A percentile compares a stretch with the other conserved stretches of the same genome.
These are phyloP conservation scores for Colletotrichum higginsianum DNA, from an alignment of 2,329 filamentous ascomycete genomes.

Conservation along the genomic window DNA sequence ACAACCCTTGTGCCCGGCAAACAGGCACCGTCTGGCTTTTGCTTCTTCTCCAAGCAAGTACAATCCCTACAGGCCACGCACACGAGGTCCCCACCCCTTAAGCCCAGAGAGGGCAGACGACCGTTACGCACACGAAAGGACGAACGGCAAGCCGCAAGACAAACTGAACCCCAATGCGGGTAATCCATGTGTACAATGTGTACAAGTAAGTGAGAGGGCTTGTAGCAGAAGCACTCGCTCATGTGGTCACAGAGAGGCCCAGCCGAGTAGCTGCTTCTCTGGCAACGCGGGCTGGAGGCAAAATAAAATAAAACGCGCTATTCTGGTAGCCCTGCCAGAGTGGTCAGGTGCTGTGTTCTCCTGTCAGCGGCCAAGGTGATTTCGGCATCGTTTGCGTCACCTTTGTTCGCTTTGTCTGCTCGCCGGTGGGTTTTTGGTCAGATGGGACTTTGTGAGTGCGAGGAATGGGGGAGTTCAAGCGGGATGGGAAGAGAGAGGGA, in stretches of 20 bases:
- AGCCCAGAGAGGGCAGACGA: conserved; percentile 3
- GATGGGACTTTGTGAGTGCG: background rate
- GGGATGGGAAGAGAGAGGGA: conserved; percentile 15
- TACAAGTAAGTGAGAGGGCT: background rate
- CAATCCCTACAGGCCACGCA: conserved; percentile 39
- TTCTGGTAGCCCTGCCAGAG: conserved; percentile 13
- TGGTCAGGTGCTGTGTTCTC: conserved; percentile 30
- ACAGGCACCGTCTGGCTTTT: conserved; percentile 24
- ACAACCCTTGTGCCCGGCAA: conserved; percentile 27
- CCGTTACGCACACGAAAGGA: conserved; percentile 9
- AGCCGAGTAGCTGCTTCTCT: conserved; percentile 2
- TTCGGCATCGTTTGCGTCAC: conserved; percentile 6
- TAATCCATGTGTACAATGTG: background rate
- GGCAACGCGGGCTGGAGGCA: conserved; percentile 20
- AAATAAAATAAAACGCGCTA: background rate
- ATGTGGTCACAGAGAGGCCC: conserved; percentile 11
- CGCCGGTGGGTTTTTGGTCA: background rate
- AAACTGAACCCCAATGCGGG: background rate
- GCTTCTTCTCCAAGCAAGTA: conserved; percentile 16
- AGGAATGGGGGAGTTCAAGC: background rate
- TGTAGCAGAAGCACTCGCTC: conserved; percentile 23
- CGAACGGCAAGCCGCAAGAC: background rate
- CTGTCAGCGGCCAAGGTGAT: conserved; percentile 8
- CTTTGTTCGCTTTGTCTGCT: conserved; percentile 27
- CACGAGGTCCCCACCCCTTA: background rate